phyloP scores from a whole-genome alignment of 2,329 filamentous ascomycete genomes.

The Beauveria sp. region DNA sequence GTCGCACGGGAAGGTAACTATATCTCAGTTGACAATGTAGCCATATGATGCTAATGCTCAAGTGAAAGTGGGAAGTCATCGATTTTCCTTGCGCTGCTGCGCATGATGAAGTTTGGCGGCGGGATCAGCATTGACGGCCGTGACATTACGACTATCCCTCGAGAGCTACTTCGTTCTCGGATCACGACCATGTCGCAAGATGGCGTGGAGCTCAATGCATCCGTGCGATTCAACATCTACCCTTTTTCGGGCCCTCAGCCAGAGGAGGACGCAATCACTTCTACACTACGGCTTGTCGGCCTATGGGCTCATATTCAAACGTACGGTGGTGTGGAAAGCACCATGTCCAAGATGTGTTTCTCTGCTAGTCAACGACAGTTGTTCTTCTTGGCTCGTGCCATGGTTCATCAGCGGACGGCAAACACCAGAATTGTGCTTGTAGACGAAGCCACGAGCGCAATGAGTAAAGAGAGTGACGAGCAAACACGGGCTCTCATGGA shows the following conservation, averaged over 20 bases:
- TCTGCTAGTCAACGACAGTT: neutral
- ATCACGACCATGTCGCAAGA: conserved; percentile 40
- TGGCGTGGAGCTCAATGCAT: conserved; percentile 33
- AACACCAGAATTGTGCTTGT: neutral
- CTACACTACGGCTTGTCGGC: neutral
- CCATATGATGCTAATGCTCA: too few relatives aligned
- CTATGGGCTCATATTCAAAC: neutral
- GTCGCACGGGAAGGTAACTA: conserved; percentile 3
- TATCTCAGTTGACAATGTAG: neutral
- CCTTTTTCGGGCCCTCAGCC: neutral
- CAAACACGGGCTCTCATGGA: neutral
- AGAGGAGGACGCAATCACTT: neutral
- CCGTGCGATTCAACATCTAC: conserved; percentile 33
- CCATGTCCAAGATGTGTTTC: neutral
- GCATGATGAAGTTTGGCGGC: conserved; percentile 4
- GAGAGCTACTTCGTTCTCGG: conserved; percentile 30
- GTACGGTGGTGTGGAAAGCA: neutral
- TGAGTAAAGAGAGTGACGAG: neutral
- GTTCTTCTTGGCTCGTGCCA: neutral
- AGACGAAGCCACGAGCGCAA: conserved; percentile 5
- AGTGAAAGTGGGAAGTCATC: neutral
- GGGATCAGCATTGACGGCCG: conserved; percentile 34
- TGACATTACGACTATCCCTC: conserved; percentile 30
- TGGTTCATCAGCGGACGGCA: neutral
- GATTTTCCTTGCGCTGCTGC: neutral